phyloP scores from a whole-genome alignment of 1,284 basidiomycete genomes.

The Lignosus rhinocerotis region DNA sequence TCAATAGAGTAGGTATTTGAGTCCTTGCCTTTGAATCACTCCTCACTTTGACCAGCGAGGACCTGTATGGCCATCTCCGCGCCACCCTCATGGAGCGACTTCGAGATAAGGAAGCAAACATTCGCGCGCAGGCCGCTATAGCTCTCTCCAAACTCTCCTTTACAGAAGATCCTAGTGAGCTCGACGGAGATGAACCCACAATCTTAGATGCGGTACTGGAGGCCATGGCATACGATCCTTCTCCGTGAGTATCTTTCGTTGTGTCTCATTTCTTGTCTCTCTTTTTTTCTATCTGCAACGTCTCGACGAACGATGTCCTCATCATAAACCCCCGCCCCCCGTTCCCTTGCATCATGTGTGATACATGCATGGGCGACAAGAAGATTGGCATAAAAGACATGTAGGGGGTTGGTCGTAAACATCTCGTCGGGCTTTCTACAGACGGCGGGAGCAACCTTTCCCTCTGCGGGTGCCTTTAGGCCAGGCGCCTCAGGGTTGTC shows the following conservation, averaged over 20 bases:
- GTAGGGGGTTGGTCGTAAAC: too few species aligned
- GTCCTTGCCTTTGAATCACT: background rate
- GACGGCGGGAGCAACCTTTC: too few species aligned
- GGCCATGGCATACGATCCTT: constrained; percentile 73
- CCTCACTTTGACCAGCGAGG: constrained; percentile 58
- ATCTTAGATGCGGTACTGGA: constrained; percentile 74
- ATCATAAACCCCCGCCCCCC: too few species aligned
- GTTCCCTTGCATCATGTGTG: too few species aligned
- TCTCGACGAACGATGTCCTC: too few species aligned
- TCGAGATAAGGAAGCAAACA: constrained; percentile 82
- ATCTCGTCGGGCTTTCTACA: too few species aligned
- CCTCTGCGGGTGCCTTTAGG: too few species aligned
- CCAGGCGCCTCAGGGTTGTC: too few species aligned
- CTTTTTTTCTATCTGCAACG: background rate
- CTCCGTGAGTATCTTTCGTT: constrained; percentile 59
- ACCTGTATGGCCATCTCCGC: constrained; percentile 73
- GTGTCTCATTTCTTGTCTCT: background rate
- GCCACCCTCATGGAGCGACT: constrained; percentile 75
- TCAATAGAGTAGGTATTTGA: constrained; percentile 74
- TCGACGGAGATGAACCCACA: constrained; percentile 65
- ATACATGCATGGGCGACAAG: too few species aligned
- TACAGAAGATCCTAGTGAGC: constrained; percentile 71
- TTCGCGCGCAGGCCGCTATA: constrained; percentile 84
- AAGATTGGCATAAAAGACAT: too few species aligned
- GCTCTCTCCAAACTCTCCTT: constrained; percentile 85